These are phyloP conservation scores for Torulaspora globosa DNA, from an alignment of 1,139 yeast species.

Conservation along the genomic window DNA sequence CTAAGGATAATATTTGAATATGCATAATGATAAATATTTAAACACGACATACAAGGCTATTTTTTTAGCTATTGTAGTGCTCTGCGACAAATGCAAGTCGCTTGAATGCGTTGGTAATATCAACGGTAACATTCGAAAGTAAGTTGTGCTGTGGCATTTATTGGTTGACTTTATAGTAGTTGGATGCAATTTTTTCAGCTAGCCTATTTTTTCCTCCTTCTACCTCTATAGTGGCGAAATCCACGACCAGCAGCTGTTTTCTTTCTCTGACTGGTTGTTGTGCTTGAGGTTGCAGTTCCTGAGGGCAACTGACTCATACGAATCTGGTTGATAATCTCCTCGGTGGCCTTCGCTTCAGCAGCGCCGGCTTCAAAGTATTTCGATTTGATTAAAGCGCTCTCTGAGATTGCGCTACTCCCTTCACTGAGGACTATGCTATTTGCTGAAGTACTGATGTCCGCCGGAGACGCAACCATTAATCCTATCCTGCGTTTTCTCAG, in stretches of 20 bases:
- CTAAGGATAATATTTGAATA: slow-evolving; percentile 26
- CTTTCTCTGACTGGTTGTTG: slow-evolving; percentile 3
- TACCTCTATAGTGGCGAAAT: slow-evolving; percentile 11
- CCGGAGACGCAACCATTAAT: slow-evolving; percentile 4
- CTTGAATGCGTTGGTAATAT: background rate
- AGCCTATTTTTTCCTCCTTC: slow-evolving; percentile 6
- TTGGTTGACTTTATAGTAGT: background rate
- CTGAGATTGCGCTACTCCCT: slow-evolving; percentile 16
- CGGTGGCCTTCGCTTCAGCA: slow-evolving; percentile 16
- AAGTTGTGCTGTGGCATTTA: background rate
- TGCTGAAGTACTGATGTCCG: slow-evolving; percentile 4
- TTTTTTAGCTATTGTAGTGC: background rate
- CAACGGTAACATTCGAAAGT: background rate
- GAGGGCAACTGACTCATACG: slow-evolving; percentile 16
- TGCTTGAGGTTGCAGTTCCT: slow-evolving; percentile 4
- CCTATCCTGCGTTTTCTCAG: slow-evolving; percentile 37
- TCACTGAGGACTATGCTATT: slow-evolving; percentile 18
- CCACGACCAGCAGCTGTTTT: slow-evolving; percentile 10
- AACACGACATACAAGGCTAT: background rate
- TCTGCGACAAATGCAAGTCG: background rate
- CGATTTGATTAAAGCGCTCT: slow-evolving; percentile 16
- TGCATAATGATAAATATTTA: slow-evolving; percentile 6
- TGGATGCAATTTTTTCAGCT: background rate
- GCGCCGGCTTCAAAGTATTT: slow-evolving; percentile 19
- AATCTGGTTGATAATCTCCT: slow-evolving; percentile 21